phyloP scores from a whole-genome alignment of 495 filamentous ascomycete species.

The Aspergillus baeticus region DNA sequence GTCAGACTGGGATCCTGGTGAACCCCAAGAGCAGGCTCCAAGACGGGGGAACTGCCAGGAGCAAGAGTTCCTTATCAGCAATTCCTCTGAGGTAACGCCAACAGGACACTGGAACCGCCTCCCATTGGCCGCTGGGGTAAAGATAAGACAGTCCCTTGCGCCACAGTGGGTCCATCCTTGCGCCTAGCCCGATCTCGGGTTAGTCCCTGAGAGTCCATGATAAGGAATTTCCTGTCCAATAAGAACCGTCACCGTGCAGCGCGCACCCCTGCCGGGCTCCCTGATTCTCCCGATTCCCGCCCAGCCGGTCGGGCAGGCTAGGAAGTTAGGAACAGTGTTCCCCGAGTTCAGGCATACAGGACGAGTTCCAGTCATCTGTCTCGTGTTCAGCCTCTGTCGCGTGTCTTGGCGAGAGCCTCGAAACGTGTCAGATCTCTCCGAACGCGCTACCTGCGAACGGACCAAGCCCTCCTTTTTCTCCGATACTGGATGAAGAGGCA shows the following conservation, averaged over 20 bases:
- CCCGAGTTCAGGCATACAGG: no score
- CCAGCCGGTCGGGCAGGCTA: not conserved
- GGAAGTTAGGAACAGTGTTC: not conserved
- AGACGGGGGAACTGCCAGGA: no score
- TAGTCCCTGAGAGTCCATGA: not conserved
- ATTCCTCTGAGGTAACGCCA: not conserved
- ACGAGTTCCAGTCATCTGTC: no score
- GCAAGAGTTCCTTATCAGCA: not conserved
- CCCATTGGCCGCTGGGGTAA: not conserved
- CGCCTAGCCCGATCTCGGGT: not conserved
- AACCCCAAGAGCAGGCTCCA: not conserved
- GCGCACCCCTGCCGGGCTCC: not conserved
- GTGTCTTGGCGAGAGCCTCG: no score
- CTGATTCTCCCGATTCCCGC: not conserved
- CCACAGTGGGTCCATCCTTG: not conserved
- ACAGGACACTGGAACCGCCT: no score
- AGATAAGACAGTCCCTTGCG: conserved; percentile 3
- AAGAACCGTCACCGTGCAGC: not conserved
- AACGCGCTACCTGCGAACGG: no score
- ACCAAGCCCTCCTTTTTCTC: no score
- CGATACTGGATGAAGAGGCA: no score
- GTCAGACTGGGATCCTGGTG: not conserved
- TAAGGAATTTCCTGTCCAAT: not conserved
- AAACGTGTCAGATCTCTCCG: no score
- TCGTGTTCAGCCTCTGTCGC: no score